Base-by-base conservation (phyloP, 139 green algal genomes). In the Eudorina sp. region DNA sequence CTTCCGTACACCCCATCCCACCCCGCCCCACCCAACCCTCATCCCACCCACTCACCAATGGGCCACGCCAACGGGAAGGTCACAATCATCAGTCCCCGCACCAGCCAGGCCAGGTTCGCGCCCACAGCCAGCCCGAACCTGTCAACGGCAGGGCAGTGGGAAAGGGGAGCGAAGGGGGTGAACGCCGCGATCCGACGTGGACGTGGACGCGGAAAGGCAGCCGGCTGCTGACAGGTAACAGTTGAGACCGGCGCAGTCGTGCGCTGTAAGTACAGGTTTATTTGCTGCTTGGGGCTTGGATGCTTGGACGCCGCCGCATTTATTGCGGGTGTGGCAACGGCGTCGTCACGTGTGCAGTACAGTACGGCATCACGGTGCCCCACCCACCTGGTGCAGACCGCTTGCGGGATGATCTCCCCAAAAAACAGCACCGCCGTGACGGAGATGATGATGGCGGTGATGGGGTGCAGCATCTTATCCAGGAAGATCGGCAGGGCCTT, bases 371-470 rank as follows among this genome's bases (percentile, higher is more conserved):
- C 55, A 27, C 55, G 19, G 14, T 31, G 23, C 38, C 69, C 38
- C 18, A 23, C 69, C 31, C 96, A 93, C 89, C 93, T 91, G 0
- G 96, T 95, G 94, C 97, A 99, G 2, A 97, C 48, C 0, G 96
- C 94, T 84, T 98, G 96, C 4, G 96, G 96, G 19, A 96, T 92
- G 73, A 98, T 96, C 92, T 98, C 96, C 2, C 97, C 97, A 89
- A 99, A 98, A 1, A 99, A 88, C 2, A 98, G 91, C 31, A 97
- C 91, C 6, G 90, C 90, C 0, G 88, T 92, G 19, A 97, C 90
- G 27, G 90, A 95, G 41, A 97, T 51, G 3, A 97, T 43, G 27
- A 98, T 92, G 34, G 96, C 96, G 1, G 92, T 93, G 11, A 94
- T 40, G 0, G 94, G 94, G 80, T 97, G 90, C 14, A 94, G 88